Base-by-base conservation (phyloP, 2,329 filamentous ascomycete genomes). In the Coniochaeta ligniaria region DNA sequence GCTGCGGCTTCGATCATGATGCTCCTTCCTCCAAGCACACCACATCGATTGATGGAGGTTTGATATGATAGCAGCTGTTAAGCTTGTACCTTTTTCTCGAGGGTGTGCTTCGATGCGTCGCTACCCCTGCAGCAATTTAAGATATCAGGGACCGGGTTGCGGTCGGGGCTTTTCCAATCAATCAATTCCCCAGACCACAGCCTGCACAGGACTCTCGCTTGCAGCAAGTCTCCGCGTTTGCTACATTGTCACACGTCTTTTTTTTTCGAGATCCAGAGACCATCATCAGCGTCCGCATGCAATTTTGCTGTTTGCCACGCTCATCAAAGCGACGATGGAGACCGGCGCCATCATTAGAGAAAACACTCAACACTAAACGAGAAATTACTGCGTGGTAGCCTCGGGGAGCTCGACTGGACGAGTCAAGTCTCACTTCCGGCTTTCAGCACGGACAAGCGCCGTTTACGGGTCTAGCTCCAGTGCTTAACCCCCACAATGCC, bases 141-240 rank as follows among this genome's bases (percentile, higher is more conserved):
- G 52, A 54, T 54, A 59, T 54, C 58, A 59, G 58, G 58, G 58
- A 59, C 58, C 47, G 35, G 58, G 58, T 55, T 52, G 31, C 47
- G 47, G 38, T 57, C 45, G 45, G 45, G 58, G 20, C 47, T 45
- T 41, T 59, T 55, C 58, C 58, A 59, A 59, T 59, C 45, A 59
- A 52, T 52, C 47, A 52, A 28, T 31, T 52, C 47, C 47, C 47
- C 47, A 52, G 47, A 28, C 24, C 47, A 50, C 45, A 33, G 9
- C 35, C 35, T 36, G 31, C 6, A n/a, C 28, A 6, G 17, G 47
- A 47, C 43, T 24, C 24, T 47, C 43, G 43, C 43, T 12, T 47
- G 22, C 43, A 47, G 9, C 43, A 47, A 22, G 43, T 52, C 47
- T 52, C 47, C 24, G 24, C 47, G 47, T 16, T 52, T 17, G 47